A percentile compares a stretch with the other conserved stretches of the same genome.
These are phyloP conservation scores for Aspergillus sp. DNA, from an alignment of 2,329 filamentous ascomycete species.

Conservation along the genomic window DNA sequence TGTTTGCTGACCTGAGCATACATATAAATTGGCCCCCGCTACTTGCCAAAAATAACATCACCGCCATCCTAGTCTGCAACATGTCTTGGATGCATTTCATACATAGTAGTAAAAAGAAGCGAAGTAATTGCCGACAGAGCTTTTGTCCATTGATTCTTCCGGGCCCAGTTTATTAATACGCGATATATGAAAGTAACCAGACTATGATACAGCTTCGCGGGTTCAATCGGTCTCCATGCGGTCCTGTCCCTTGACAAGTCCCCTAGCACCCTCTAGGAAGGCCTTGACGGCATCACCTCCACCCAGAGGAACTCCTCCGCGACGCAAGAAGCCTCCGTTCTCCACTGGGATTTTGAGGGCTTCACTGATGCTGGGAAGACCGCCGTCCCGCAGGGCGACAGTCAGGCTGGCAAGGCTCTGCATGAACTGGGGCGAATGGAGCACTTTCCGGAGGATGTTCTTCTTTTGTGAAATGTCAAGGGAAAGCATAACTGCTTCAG, in stretches of 20 bases:
- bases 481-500: slow-evolving; percentile 66
- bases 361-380: slow-evolving; percentile 80
- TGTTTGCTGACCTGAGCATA: no score
- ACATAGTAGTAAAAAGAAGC: no score
- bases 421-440: slow-evolving; percentile 83
- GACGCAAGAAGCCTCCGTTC: slow-evolving; percentile 74
- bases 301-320: slow-evolving; percentile 75
- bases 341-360: slow-evolving; percentile 73
- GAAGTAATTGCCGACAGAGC: neutral
- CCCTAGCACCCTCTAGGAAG: slow-evolving; percentile 84
- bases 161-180: neutral
- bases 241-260: slow-evolving; percentile 57
- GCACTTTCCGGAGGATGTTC: slow-evolving; percentile 68
- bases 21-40: no score
- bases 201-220: slow-evolving; percentile 2
- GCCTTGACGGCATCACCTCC: slow-evolving; percentile 84
- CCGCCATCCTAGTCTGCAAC: no score
- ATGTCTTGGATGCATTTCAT: no score
- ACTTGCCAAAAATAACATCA: neutral
- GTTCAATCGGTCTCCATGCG: slow-evolving; percentile 40
- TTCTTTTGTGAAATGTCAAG: slow-evolving; percentile 73
- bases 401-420: slow-evolving; percentile 82
- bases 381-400: slow-evolving; percentile 81
- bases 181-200: slow-evolving; percentile 4
- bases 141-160: neutral